phyloP scores from a whole-genome alignment of 148 eudicot genomes.

The Persicaria tinctoria region DNA sequence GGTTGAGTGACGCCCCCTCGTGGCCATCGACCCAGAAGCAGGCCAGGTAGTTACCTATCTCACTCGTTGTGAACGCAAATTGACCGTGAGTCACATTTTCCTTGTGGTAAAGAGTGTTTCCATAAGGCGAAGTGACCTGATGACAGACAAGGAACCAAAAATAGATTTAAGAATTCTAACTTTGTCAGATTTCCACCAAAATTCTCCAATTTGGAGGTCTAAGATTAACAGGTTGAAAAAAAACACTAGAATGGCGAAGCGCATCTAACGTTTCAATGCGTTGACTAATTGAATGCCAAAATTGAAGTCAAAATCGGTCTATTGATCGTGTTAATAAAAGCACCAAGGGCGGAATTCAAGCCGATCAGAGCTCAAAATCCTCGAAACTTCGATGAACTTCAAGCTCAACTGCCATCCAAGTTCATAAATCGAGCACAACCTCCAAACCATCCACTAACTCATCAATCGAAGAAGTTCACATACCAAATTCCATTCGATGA shows the following conservation, averaged over 20 bases:
- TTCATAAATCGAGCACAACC: background rate
- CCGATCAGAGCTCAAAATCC: background rate
- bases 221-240: background rate
- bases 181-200: background rate
- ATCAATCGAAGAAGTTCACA: background rate
- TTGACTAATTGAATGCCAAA: slow-evolving; percentile 1
- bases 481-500: background rate
- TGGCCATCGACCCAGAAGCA: slow-evolving; percentile 57
- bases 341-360: slow-evolving; percentile 1
- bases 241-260: background rate
- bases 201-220: background rate
- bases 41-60: slow-evolving; percentile 58
- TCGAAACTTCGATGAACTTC: no score
- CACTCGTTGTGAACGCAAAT: slow-evolving; percentile 59
- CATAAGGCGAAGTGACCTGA: slow-evolving; percentile 62
- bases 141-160: background rate
- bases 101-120: slow-evolving; percentile 41
- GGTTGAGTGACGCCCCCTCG: slow-evolving; percentile 35
- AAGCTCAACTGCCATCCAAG: no score
- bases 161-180: background rate
- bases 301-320: background rate
- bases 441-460: background rate
- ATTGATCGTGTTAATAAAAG: background rate
- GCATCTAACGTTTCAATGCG: background rate
- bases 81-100: slow-evolving; percentile 62